Evolutionary conservation across 2,329 filamentous ascomycete species (phyloP).

Genomic region (Ilyonectria mors-panacis): DNA sequence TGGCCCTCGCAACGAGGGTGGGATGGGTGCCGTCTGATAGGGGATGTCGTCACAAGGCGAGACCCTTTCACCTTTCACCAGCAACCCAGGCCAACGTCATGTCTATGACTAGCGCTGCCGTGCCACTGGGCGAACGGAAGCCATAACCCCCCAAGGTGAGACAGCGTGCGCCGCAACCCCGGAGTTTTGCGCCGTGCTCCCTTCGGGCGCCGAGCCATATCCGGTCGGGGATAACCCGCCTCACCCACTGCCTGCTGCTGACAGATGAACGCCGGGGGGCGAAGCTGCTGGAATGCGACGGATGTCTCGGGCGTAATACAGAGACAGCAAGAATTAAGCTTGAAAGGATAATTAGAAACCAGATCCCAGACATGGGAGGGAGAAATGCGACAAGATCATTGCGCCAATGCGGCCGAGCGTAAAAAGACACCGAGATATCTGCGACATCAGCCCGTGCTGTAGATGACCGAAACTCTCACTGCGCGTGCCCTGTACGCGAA

Average conservation of each 20-base stretch:
- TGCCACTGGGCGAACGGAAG: slow-evolving; percentile 5
- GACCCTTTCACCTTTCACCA: background rate
- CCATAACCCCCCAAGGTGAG: background rate
- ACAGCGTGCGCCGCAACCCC: slow-evolving; percentile 1
- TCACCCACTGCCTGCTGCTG: background rate
- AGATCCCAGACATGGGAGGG: background rate
- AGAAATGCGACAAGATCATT: background rate
- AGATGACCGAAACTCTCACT: background rate
- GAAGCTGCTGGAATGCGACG: background rate
- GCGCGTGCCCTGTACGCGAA: background rate
- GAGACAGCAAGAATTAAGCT: slow-evolving; percentile 16
- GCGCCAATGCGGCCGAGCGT: background rate
- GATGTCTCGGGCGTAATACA: slow-evolving; percentile 20
- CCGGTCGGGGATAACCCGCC: slow-evolving; percentile 24
- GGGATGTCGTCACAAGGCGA: slow-evolving; percentile 7
- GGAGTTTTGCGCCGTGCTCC: background rate
- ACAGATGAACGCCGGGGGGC: background rate
- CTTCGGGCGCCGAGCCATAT: slow-evolving; percentile 25
- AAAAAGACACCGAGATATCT: slow-evolving; percentile 26
- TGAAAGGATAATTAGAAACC: background rate
- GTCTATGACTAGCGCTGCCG: background rate
- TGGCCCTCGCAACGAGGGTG: background rate
- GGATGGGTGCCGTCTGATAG: background rate
- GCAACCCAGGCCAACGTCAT: background rate
- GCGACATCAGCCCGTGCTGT: slow-evolving; percentile 2